Base-by-base conservation (phyloP, 106 monocot species). In the Apostasia shenzhenica region DNA sequence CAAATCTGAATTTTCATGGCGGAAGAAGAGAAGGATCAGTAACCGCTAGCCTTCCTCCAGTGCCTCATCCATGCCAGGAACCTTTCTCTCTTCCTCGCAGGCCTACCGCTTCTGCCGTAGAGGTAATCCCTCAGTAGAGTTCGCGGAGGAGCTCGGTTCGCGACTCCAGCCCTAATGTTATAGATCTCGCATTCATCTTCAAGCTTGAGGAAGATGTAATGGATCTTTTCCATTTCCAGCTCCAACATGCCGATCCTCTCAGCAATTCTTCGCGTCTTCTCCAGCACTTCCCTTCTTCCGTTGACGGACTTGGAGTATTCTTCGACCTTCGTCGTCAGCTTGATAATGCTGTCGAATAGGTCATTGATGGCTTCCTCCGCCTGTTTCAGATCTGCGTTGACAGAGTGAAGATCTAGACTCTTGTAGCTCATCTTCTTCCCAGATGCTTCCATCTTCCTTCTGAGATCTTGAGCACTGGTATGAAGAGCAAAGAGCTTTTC, bases 221-320 rank as follows among this genome's bases (percentile, higher is more conserved):
- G 83, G 37, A 93, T 79, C 55, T 90, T 90, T 67, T 93, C 82
- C 44, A 99, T 59, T 58, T 93, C 93, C 61, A 85, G n/a, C 73
- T 99, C 99, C 76, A 93, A 46, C 60, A 77, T 82, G 5, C 66
- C 87, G 45, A 93, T 99, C 73, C 84, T 93, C 50, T 93, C 90
- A 0, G 88, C 85, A 13, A 73, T 85, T 45, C 69, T 81, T 26
- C 70, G 62, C 14, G 70, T 85, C 3, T 72, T 66, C 14, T 89
- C 90, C 3, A 73, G 79, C 3, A 99, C 63, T 63, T 83, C 72
- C 54, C 73, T 75, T 54, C 75, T 68, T 51, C 52, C 60, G 67
- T 52, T 57, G 3, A 52, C 48, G 38, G 69, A 80, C 13, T 55
- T 41, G 9, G 59, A 59, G 48, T 57, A 68, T 2, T 61, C 70